Conservation (phyloP, 345 rosid species). For the Syzygium aqueum region DNA sequence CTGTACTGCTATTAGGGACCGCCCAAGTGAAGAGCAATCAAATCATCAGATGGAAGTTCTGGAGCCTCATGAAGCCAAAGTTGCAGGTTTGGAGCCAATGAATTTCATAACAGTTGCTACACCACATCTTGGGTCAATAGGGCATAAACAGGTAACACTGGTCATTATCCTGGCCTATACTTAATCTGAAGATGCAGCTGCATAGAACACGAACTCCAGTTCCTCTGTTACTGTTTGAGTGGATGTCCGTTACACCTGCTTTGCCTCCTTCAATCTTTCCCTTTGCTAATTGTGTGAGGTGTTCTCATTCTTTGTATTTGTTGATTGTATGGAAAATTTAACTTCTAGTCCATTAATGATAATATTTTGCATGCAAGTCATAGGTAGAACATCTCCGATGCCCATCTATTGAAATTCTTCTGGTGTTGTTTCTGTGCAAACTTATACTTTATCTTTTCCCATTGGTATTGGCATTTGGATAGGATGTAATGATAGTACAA, state of each 20-base stretch:
- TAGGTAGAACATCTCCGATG: background rate
- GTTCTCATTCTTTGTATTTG: background rate
- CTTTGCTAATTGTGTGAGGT: background rate
- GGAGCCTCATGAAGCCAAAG: constrained; percentile 25
- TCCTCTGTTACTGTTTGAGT: background rate
- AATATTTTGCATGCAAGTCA: background rate
- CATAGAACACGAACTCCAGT: background rate
- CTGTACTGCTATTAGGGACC: background rate
- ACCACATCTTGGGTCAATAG: constrained; percentile 95
- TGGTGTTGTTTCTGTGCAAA: background rate
- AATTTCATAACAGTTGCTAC: constrained; percentile 93
- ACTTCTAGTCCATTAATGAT: background rate
- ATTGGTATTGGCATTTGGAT: background rate
- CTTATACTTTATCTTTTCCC: background rate
- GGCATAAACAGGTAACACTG: constrained; percentile 65
- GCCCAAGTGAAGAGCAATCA: constrained; percentile 5
- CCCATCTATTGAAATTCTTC: background rate
- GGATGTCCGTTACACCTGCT: background rate
- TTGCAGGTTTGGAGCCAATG: constrained; percentile 75
- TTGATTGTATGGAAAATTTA: background rate
- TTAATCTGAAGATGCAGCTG: background rate
- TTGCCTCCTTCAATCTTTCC: background rate
- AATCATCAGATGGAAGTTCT: constrained; percentile 7
- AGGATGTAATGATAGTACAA: background rate
- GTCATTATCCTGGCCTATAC: background rate